phyloP scores from a whole-genome alignment of 345 rosid genomes.

The Carallia pectinifolia region DNA sequence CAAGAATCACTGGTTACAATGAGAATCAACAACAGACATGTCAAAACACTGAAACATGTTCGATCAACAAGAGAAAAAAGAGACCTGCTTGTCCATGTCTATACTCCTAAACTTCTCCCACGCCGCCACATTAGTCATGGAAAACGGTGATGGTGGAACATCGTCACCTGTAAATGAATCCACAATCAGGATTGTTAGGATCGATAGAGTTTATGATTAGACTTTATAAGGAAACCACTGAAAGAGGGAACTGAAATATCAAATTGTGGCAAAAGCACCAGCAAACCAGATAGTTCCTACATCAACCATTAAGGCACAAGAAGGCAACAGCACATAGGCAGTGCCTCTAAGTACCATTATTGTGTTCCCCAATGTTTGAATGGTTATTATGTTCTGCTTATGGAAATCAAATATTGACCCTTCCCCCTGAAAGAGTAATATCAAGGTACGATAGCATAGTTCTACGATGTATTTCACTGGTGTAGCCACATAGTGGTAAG shows the following conservation, averaged over 20 bases:
- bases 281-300: too few relatives aligned
- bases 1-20: conserved; percentile 1
- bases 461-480: too few relatives aligned
- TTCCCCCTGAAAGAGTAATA: too few relatives aligned
- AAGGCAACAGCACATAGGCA: not conserved
- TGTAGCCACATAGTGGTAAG: too few relatives aligned
- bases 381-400: not conserved
- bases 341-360: not conserved
- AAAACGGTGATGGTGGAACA: conserved; percentile 78
- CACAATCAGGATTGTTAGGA: conserved; percentile 24
- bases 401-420: not conserved
- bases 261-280: not conserved
- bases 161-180: conserved; percentile 62
- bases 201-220: not conserved
- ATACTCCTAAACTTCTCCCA: conserved; percentile 93
- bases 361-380: too few relatives aligned
- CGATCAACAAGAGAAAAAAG: conserved; percentile 19
- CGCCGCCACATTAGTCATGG: conserved; percentile 64
- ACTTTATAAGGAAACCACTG: not conserved
- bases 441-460: too few relatives aligned
- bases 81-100: conserved; percentile 98
- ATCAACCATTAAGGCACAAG: not conserved
- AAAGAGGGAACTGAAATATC: not conserved
- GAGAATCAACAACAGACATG: not conserved
- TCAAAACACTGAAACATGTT: conserved; percentile 12